Base-by-base conservation (phyloP, 495 filamentous ascomycete species). In the Annulohypoxylon nitens region DNA sequence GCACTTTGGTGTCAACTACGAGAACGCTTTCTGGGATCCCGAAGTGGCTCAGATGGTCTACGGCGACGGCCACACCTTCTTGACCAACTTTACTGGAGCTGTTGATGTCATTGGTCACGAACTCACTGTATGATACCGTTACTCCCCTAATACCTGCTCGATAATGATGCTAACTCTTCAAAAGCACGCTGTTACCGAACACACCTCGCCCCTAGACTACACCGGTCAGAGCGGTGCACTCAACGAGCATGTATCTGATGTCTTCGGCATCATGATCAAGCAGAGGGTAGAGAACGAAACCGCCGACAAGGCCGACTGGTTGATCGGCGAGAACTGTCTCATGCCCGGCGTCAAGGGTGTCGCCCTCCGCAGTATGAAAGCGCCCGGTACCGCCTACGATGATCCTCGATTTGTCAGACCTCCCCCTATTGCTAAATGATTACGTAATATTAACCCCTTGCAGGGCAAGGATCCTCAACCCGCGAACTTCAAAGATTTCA, bases 101-200 rank as follows among this genome's bases (percentile, higher is more conserved):
- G 70, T 87, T 4, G 85, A 88, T 55, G 84, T 87, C 41, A 84
- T 86, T 57, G 86, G 81, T 6, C 85, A 88, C 67, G 86, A 87
- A 65, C 76, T 87, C 25, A 87, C 83, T 16, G 71, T 74, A 53
- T 48, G 45, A n/a, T 16, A 33, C 0, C 23, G 34, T 6, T 33
- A 30, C 10, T 33, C 25, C 6, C 8, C n/a, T 34, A 9, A 16
- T 2, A 33, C 7, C 7, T 5, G 16, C 2, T 11, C 0, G 12
- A 12, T 12, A 3, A 25, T 25, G 34, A 34, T 36, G 18, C 23
- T 73, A 14, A 73, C 65, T 2, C 12, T 33, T 16, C 11, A 45
- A 30, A 14, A 74, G 61, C 86, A 88, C 65, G 85, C 81, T 36
- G 78, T 88, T 16, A 85, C 81, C 7, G 78, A 86, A 67, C 76